These are phyloP conservation scores for Sporisorium scitamineum DNA, from an alignment of 1,284 basidiomycete species.

Conservation along the genomic window DNA sequence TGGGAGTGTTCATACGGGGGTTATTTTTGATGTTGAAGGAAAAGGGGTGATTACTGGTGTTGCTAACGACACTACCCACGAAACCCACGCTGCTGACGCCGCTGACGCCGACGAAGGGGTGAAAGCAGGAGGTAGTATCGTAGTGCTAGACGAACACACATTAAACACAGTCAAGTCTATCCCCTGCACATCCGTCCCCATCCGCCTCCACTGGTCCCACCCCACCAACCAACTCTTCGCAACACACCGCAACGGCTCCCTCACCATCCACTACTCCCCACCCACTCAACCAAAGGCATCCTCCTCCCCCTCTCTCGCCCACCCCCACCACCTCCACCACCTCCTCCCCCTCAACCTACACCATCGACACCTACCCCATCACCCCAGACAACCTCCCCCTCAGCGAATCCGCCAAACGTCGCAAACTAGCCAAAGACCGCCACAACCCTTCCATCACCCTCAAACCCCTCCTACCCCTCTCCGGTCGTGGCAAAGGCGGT, in stretches of 20 bases:
- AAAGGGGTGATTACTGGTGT: constrained; percentile 83
- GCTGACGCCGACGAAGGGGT: not conserved
- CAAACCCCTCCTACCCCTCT: constrained; percentile 81
- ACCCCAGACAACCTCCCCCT: too few relatives aligned
- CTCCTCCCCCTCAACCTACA: not conserved
- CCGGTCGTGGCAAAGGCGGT: constrained; percentile 90
- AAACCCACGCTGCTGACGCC: not conserved
- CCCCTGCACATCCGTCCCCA: constrained; percentile 11
- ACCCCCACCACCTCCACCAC: constrained; percentile 2
- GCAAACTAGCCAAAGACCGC: constrained; percentile 87
- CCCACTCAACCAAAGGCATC: constrained; percentile 87
- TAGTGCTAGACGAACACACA: constrained; percentile 28
- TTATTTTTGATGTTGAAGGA: constrained; percentile 89
- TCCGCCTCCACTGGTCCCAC: constrained; percentile 48
- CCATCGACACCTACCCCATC: constrained; percentile 15
- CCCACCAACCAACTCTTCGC: constrained; percentile 63
- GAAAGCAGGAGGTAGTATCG: constrained; percentile 35
- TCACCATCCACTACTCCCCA: constrained; percentile 91
- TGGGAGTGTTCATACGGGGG: constrained; percentile 88
- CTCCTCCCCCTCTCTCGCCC: constrained; percentile 79
- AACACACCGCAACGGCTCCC: constrained; percentile 74
- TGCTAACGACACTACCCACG: not conserved
- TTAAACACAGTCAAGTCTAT: constrained; percentile 19
- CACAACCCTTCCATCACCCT: constrained; percentile 74
- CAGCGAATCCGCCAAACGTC: constrained; percentile 74